Evolutionary conservation across 495 filamentous ascomycete species (phyloP).

Genomic region (Diplogelasinospora grovesii): DNA sequence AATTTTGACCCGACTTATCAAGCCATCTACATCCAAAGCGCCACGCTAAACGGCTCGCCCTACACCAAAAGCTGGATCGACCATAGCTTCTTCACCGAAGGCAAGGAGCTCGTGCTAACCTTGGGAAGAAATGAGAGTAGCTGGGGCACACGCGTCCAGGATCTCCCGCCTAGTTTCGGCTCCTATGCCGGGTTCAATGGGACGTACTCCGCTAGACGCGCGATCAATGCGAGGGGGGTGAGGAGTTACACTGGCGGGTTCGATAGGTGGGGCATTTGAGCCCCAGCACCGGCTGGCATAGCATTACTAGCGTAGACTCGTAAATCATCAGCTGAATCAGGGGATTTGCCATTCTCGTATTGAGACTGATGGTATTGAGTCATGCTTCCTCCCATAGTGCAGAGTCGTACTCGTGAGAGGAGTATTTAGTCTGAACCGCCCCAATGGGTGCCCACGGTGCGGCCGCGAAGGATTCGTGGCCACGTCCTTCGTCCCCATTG

Average conservation of each 20-base stretch:
- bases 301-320: too few relatives aligned
- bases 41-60: slow-evolving; percentile 56
- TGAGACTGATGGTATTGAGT: too few relatives aligned
- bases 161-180: slow-evolving; percentile 55
- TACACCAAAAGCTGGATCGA: slow-evolving; percentile 68
- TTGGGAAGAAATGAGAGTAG: slow-evolving; percentile 58
- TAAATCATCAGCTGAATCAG: too few relatives aligned
- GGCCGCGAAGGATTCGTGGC: too few relatives aligned
- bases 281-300: too few relatives aligned
- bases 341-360: too few relatives aligned
- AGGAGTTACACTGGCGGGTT: slow-evolving; percentile 7
- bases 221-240: neutral
- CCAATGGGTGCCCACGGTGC: too few relatives aligned
- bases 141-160: slow-evolving; percentile 59
- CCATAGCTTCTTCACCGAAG: slow-evolving; percentile 68
- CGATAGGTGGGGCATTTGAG: too few relatives aligned
- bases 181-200: slow-evolving; percentile 29
- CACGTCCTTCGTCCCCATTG: too few relatives aligned
- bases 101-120: slow-evolving; percentile 59
- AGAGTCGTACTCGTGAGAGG: too few relatives aligned
- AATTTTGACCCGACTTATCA: slow-evolving; percentile 61
- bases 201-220: slow-evolving; percentile 9
- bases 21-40: slow-evolving; percentile 62
- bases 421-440: too few relatives aligned
- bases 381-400: too few relatives aligned